Percentiles rank a stretch among this genome's conserved stretches.
Conservation (phyloP, 2,329 filamentous ascomycete genomes). For the Pyrenochaeta sp. region DNA sequence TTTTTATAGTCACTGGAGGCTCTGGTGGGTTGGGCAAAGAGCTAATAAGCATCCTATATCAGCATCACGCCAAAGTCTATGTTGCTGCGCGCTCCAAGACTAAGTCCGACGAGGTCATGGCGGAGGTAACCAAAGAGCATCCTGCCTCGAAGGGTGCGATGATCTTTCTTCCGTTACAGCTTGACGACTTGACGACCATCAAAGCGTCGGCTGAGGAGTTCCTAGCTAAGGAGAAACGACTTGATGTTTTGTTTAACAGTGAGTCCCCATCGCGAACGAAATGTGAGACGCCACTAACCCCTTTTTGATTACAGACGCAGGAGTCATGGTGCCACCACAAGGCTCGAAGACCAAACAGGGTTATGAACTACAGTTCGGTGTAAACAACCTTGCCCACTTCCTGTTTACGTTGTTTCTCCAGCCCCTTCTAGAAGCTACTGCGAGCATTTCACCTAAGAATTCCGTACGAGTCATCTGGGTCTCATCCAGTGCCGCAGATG, state of each 20-base stretch:
- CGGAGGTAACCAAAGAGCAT: background rate
- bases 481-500: background rate
- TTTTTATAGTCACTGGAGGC: slow-evolving; percentile 61
- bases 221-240: slow-evolving; percentile 42
- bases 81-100: slow-evolving; percentile 56
- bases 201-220: slow-evolving; percentile 45
- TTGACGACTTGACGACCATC: background rate
- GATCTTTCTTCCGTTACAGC: background rate
- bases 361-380: slow-evolving; percentile 43
- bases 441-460: slow-evolving; percentile 19
- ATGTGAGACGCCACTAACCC: no score
- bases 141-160: background rate
- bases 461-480: slow-evolving; percentile 48
- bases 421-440: slow-evolving; percentile 19
- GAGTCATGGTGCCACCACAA: slow-evolving; percentile 30
- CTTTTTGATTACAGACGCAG: no score
- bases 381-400: slow-evolving; percentile 50
- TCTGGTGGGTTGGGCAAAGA: slow-evolving; percentile 59
- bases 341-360: slow-evolving; percentile 22
- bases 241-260: slow-evolving; percentile 53
- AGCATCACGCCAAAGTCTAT: slow-evolving; percentile 62
- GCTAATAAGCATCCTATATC: slow-evolving; percentile 61
- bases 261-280: no score
- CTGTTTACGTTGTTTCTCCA: slow-evolving; percentile 48
- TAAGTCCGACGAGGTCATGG: background rate